A percentile compares a stretch with the other conserved stretches of the same genome.
Evolutionary conservation across 495 filamentous ascomycete species (phyloP).

Genomic region (Bryoglossum gracile): DNA sequence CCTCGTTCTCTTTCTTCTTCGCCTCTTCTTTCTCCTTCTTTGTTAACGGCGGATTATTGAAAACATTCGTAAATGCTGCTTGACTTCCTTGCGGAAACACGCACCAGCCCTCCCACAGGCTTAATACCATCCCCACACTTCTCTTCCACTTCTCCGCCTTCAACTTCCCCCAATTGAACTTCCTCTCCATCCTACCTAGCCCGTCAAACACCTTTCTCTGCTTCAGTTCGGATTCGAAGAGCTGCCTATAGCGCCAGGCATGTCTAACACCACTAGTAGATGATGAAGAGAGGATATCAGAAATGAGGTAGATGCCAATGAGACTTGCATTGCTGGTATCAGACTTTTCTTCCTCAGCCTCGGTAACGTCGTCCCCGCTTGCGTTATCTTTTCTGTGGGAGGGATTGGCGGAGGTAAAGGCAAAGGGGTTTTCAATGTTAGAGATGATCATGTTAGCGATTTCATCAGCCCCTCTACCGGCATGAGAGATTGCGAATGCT

Average conservation of each 20-base stretch:
- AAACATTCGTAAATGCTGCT: slow-evolving; percentile 62
- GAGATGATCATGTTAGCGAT: slow-evolving; percentile 79
- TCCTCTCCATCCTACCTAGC: slow-evolving; percentile 70
- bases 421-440: slow-evolving; percentile 70
- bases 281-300: slow-evolving; percentile 81
- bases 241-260: slow-evolving; percentile 83
- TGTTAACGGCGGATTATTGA: slow-evolving; percentile 64
- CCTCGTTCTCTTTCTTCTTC: slow-evolving; percentile 20
- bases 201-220: slow-evolving; percentile 68
- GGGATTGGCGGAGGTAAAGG: slow-evolving; percentile 50
- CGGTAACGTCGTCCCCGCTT: slow-evolving; percentile 31
- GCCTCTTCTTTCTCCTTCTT: slow-evolving; percentile 36
- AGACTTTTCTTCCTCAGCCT: slow-evolving; percentile 36
- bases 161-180: slow-evolving; percentile 73
- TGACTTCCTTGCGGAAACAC: slow-evolving; percentile 74
- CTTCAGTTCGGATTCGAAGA: slow-evolving; percentile 73
- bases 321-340: slow-evolving; percentile 71
- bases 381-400: slow-evolving; percentile 34
- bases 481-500: slow-evolving; percentile 84
- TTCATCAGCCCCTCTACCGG: slow-evolving; percentile 70
- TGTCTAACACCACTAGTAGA: slow-evolving; percentile 76
- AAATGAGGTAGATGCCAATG: slow-evolving; percentile 78
- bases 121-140: slow-evolving; percentile 64
- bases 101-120: slow-evolving; percentile 84
- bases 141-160: slow-evolving; percentile 87